Conservation (phyloP, 2,329 filamentous ascomycete species). For the Fusarium pseudocircinatum region DNA sequence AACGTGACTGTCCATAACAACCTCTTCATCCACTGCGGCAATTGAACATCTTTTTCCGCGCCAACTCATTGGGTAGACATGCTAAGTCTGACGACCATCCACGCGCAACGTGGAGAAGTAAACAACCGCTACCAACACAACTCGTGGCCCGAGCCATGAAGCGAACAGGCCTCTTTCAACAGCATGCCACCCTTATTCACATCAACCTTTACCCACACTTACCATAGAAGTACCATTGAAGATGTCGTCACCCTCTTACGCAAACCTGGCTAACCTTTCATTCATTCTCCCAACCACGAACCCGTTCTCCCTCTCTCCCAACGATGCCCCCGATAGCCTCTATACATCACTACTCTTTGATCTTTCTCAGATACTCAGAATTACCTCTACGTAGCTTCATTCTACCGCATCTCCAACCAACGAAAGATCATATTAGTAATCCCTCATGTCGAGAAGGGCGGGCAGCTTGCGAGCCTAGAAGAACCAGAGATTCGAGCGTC, state of each 20-base stretch:
- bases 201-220: rapidly evolving
- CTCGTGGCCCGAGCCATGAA: neutral
- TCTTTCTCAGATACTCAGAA: neutral
- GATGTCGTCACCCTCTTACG: rapidly evolving
- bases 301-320: rapidly evolving
- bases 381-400: rapidly evolving
- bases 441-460: rapidly evolving
- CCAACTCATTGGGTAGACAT: rapidly evolving
- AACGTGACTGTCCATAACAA: neutral
- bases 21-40: too few relatives aligned
- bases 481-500: rapidly evolving
- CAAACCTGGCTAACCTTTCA: neutral
- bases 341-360: neutral
- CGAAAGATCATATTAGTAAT: neutral
- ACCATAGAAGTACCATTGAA: too few relatives aligned
- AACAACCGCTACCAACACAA: neutral
- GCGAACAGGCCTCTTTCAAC: rapidly evolving
- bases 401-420: rapidly evolving
- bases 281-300: neutral
- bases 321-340: rapidly evolving
- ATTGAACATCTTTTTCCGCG: neutral
- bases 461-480: neutral
- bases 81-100: too few relatives aligned
- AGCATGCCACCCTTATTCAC: neutral
- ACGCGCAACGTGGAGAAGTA: neutral